Evolutionary conservation across 768 basidiomycete genomes (phyloP), one percentile per base, ranked within the genome.

Genomic region (Lentinula boryana): DNA sequence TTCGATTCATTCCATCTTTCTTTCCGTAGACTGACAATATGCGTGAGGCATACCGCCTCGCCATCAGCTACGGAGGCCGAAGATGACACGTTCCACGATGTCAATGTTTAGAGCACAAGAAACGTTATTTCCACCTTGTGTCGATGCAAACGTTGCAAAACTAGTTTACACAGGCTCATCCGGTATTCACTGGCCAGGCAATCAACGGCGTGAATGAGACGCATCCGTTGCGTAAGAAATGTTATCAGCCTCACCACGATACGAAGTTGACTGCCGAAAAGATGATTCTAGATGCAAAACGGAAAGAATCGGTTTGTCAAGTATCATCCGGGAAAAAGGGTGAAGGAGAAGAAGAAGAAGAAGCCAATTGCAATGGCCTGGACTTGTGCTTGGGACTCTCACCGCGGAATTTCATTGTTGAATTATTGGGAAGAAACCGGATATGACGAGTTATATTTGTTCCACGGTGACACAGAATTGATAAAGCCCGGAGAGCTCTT

Each of bases 151-250:
- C 3, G 80, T 89, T 23, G 70, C 68, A 15, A 86, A 87, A 64
- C 75, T 91, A 35, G 87, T 91, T 1, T 91, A 85, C 70, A 91
- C 89, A 8, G 83, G 81, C 52, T 85, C 84, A 12, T 86, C 85
- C 0, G 86, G 86, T 84, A 9, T 89, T 84, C 68, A 80, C 85
- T 52, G 86, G 87, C 0, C 68, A 71, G 68, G 68, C 78, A 36
- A 73, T 87, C 44, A 76, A 84, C 60, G 80, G 86, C 67, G 78
- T 84, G 36, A 88, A 91, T 72, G 89, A 91, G 71, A 80, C 87
- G 1, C 68, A 84, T 56, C 79, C 79, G 0, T 77, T 78, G 60
- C 85, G 86, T 0, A 74, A 75, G 23, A 76, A 76, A 43, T 74
- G 80, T 0, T 72, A 87, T 60, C 87, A 89, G 66, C 80, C 81